Conservation (phyloP, 2,329 filamentous ascomycete species). For the Aspergillus sp. region DNA sequence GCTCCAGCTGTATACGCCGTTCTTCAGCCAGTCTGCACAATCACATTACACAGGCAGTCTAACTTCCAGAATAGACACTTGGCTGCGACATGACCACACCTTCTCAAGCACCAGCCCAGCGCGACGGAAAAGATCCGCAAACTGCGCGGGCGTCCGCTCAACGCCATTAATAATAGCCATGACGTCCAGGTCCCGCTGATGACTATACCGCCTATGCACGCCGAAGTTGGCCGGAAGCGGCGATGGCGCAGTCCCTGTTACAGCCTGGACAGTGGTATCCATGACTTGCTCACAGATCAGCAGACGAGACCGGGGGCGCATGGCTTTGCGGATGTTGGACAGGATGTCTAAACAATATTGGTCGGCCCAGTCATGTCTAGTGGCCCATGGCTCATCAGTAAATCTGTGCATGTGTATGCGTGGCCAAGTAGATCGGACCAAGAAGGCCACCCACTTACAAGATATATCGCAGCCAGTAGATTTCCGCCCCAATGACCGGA, state of each 20-base stretch:
- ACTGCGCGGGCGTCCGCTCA: conserved; percentile 7
- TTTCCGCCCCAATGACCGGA: conserved; percentile 5
- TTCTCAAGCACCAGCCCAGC: conserved; percentile 1
- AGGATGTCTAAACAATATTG: conserved; percentile 10
- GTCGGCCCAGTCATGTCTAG: conserved; percentile 15
- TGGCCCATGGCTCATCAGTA: neutral
- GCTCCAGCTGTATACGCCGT: too few relatives aligned
- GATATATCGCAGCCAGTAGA: conserved; percentile 12
- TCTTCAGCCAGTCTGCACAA: too few relatives aligned
- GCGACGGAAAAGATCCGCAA: neutral
- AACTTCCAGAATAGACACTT: neutral
- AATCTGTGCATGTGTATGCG: neutral
- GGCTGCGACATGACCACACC: conserved; percentile 5
- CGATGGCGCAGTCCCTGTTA: too few relatives aligned
- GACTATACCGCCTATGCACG: conserved; percentile 1
- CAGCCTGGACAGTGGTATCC: conserved; percentile 7
- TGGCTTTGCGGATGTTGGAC: conserved; percentile 2
- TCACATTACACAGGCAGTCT: too few relatives aligned
- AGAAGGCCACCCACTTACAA: neutral
- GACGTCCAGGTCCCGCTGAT: conserved; percentile 4
- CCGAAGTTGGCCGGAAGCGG: neutral
- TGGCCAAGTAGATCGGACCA: too few relatives aligned
- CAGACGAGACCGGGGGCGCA: conserved; percentile 1
- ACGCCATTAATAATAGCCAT: conserved; percentile 8
- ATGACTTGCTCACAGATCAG: conserved; percentile 14